Conservation (phyloP, 148 eudicot genomes). For the Rhododendron kiyosumense region DNA sequence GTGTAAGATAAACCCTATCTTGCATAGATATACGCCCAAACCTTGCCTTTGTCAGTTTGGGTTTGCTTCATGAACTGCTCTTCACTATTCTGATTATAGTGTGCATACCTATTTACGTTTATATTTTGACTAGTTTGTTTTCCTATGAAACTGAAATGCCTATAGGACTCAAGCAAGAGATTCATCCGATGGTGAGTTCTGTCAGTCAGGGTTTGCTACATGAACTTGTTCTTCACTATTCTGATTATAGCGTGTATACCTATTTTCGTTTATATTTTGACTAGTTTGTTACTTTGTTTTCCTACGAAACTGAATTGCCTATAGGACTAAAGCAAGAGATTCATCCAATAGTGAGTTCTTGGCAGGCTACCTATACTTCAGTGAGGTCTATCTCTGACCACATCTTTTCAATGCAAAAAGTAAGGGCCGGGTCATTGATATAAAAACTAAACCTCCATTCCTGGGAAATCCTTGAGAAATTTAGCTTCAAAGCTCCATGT, state of each 20-base stretch:
- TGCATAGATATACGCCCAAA: too few species aligned
- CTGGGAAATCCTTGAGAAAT: neutral
- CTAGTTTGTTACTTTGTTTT: too few species aligned
- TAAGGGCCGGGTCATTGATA: neutral
- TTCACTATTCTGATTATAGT: too few species aligned
- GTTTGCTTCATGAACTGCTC: neutral
- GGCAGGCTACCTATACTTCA: neutral
- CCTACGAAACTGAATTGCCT: too few species aligned
- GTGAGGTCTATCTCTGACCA: neutral
- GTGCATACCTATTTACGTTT: too few species aligned
- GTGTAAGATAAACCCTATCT: neutral
- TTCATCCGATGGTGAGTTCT: too few species aligned
- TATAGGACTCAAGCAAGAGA: neutral
- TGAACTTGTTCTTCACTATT: too few species aligned
- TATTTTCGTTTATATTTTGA: too few species aligned
- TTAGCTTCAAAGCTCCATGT: neutral
- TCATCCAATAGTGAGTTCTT: neutral
- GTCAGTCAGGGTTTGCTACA: too few species aligned
- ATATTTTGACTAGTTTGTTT: neutral
- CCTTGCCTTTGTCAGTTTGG: too few species aligned
- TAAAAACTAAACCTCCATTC: neutral
- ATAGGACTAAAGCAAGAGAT: neutral
- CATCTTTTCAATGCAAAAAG: neutral
- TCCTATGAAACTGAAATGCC: neutral
- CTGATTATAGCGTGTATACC: too few species aligned